Base-by-base conservation (phyloP, 2,329 filamentous ascomycete species). In the Aspergillus brunneoviolaceus region DNA sequence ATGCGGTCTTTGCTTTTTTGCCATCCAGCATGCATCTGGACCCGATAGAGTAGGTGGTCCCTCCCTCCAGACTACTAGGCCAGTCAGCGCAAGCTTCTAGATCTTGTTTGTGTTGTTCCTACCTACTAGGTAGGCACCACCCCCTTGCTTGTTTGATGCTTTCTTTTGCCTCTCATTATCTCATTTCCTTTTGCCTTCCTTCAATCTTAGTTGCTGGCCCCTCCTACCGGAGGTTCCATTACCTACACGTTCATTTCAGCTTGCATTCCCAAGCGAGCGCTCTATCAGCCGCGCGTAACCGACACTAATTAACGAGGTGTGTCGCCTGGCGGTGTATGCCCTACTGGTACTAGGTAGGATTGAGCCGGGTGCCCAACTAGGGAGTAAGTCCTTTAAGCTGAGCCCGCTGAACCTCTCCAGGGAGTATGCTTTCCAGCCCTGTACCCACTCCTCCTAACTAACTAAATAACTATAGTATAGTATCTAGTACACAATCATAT, bases 21-120 rank as follows among this genome's bases (percentile, higher is more conserved):
- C 52, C 23, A 19, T 19, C 35, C 25, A 45, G n/a, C 52, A 55
- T 48, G 51, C 35, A 45, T n/a, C 51, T 23, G 31, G 31, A 21
- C 21, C 33, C 19, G 25, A 45, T 45, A 39, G 16, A 47, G 39
- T 54, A 16, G 10, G 25, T 27, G 16, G 23, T 45, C 35, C 51
- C 31, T 23, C n/a, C 7, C 14, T 7, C 16, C 16, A 35, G 27
- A 7, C 27, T 9, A 29, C 27, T 29, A 29, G 39, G 16, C 33
- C 47, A 45, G 12, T 48, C 47, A 47, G 19, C 45, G 52, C 39
- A 55, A 29, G 52, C 52, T 55, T 55, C 52, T 55, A 55, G 52
- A 48, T 48, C 52, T 55, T 47, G 25, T 55, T 55, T 19, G 39
- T 19, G 14, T 45, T 45, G n/a, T 45, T 45, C 39, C 31, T 54